Conservation (phyloP, 495 filamentous ascomycete species). For the Trichocladium antarcticum region DNA sequence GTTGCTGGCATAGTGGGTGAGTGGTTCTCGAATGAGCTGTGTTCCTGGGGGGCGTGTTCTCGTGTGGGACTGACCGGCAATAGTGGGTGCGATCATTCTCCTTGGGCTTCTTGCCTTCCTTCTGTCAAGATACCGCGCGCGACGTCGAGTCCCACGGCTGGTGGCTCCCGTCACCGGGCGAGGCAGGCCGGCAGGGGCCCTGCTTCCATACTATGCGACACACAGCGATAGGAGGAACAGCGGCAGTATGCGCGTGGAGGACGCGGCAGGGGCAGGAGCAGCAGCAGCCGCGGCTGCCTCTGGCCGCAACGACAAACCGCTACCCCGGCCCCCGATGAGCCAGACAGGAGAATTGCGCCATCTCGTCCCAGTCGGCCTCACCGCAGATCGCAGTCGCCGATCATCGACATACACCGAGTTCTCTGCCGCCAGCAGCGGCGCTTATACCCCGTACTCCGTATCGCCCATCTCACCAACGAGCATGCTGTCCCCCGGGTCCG, state of each 20-base stretch:
- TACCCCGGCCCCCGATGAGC: slow-evolving; percentile 3
- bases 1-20: slow-evolving; percentile 12
- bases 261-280: background rate
- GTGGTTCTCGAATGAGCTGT: no score
- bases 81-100: slow-evolving; percentile 8
- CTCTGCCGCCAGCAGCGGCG: slow-evolving; percentile 1
- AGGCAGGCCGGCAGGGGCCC: background rate
- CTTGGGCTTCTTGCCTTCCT: slow-evolving; percentile 8
- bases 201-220: no score
- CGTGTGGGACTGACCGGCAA: background rate
- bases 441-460: slow-evolving; percentile 7
- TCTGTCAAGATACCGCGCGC: slow-evolving; percentile 6
- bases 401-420: slow-evolving; percentile 2
- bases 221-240: no score
- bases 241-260: no score
- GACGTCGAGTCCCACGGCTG: slow-evolving; percentile 6
- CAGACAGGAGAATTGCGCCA: background rate
- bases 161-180: background rate
- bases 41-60: no score
- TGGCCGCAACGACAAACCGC: background rate
- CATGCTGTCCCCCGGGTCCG: background rate
- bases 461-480: background rate
- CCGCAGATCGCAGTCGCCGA: background rate
- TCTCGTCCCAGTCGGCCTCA: background rate
- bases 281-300: background rate